These are phyloP conservation scores for Thelephora terrestris DNA, from an alignment of 1,284 basidiomycete species.

Conservation along the genomic window DNA sequence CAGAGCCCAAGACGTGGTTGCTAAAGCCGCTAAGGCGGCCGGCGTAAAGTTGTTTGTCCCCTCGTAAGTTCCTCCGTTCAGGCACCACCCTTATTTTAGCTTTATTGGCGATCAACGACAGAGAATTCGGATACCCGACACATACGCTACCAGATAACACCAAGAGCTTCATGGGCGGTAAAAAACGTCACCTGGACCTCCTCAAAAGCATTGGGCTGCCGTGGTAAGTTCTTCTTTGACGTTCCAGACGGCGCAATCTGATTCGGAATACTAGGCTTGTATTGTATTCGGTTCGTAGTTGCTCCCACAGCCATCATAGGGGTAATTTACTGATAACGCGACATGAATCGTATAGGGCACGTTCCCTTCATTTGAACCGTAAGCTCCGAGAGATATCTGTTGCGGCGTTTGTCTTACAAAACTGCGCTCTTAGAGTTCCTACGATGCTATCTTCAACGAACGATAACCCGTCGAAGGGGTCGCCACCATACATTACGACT, in stretches of 20 bases:
- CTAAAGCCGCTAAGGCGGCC: background rate
- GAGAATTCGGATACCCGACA: background rate
- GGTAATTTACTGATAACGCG: no score
- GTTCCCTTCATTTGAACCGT: background rate
- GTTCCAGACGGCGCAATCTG: background rate
- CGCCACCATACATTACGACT: background rate
- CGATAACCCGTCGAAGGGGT: background rate
- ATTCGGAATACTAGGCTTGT: background rate
- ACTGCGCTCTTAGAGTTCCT: background rate
- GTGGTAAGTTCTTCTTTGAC: background rate
- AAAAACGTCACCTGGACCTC: background rate
- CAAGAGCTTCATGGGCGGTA: background rate
- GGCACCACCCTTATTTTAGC: background rate
- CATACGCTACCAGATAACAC: background rate
- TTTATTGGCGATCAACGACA: background rate
- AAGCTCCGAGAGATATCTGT: background rate
- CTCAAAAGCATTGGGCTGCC: background rate
- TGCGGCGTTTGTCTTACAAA: background rate
- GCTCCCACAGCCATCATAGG: no score
- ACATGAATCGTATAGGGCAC: background rate
- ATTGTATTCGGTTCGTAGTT: background rate
- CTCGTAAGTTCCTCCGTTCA: background rate
- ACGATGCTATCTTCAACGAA: background rate
- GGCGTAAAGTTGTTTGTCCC: slow-evolving; percentile 1
- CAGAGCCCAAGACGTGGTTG: background rate